Conservation (phyloP, 1,139 yeast genomes). For the Nakaseomyces glabratus region DNA sequence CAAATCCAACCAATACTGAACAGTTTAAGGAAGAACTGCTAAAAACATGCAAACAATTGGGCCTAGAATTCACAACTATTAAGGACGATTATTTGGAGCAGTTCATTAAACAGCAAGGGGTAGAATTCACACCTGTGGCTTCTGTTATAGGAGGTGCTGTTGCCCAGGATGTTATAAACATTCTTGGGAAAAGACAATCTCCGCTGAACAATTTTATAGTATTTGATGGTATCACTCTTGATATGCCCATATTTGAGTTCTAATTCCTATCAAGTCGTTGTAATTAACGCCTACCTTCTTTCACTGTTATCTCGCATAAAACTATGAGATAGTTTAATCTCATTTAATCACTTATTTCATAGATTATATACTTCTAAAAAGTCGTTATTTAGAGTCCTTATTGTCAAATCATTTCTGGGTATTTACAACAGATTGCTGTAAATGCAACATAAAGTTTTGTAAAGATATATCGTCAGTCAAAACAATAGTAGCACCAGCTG, state of each 20-base stretch:
- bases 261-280: too few species aligned
- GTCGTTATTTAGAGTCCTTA: neutral
- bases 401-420: constrained; percentile 30
- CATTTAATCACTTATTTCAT: neutral
- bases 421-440: constrained; percentile 70
- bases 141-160: constrained; percentile 86
- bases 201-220: constrained; percentile 78
- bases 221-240: constrained; percentile 60
- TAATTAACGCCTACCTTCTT: too few species aligned
- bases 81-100: constrained; percentile 35
- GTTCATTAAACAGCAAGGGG: constrained; percentile 44
- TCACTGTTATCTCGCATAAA: too few species aligned
- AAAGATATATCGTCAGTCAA: constrained; percentile 91
- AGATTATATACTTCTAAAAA: neutral
- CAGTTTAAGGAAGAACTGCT: constrained; percentile 30
- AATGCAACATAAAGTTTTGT: constrained; percentile 85
- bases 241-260: constrained; percentile 62
- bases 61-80: constrained; percentile 34
- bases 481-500: constrained; percentile 62
- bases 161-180: constrained; percentile 86
- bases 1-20: constrained; percentile 13
- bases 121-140: constrained; percentile 77
- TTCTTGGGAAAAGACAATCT: constrained; percentile 61
- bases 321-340: neutral
- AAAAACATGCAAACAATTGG: constrained; percentile 35